Evolutionary conservation across 192 early-diverging fungal genomes (phyloP).

Genomic region (Coemansia sp.): DNA sequence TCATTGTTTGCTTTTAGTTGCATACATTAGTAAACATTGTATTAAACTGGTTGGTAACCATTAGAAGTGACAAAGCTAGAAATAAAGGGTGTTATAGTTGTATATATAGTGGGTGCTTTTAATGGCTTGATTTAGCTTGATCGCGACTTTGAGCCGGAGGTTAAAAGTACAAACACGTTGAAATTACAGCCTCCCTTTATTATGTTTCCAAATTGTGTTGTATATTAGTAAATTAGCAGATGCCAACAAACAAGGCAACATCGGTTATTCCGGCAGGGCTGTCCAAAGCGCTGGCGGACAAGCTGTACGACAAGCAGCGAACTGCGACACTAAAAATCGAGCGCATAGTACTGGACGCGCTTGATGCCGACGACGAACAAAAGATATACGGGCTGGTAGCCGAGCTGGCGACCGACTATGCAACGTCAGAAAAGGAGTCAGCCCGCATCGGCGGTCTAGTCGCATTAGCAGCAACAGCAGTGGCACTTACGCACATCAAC

Average conservation of each 20-base stretch:
- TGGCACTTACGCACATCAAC: conserved; percentile 78
- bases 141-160: too few species aligned
- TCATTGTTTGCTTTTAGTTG: too few species aligned
- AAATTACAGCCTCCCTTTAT: too few species aligned
- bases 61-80: too few species aligned
- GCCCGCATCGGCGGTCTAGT: conserved; percentile 93
- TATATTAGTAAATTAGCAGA: neutral
- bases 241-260: neutral
- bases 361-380: conserved; percentile 55
- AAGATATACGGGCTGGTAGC: conserved; percentile 72
- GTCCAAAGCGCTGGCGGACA: conserved; percentile 78
- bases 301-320: conserved; percentile 93
- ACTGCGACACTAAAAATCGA: conserved; percentile 89
- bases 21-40: too few species aligned
- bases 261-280: conserved; percentile 52
- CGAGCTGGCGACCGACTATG: conserved; percentile 82
- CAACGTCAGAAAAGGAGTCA: conserved; percentile 81
- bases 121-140: too few species aligned
- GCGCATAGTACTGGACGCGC: conserved; percentile 70
- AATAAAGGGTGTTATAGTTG: too few species aligned
- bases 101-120: too few species aligned
- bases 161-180: too few species aligned
- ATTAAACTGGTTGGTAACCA: too few species aligned
- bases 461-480: conserved; percentile 81
- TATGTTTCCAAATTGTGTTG: too few species aligned